Percentiles rank a stretch among this genome's conserved stretches.
phyloP scores from a whole-genome alignment of 23 red algal species.

The Gracilariopsis chorda region DNA sequence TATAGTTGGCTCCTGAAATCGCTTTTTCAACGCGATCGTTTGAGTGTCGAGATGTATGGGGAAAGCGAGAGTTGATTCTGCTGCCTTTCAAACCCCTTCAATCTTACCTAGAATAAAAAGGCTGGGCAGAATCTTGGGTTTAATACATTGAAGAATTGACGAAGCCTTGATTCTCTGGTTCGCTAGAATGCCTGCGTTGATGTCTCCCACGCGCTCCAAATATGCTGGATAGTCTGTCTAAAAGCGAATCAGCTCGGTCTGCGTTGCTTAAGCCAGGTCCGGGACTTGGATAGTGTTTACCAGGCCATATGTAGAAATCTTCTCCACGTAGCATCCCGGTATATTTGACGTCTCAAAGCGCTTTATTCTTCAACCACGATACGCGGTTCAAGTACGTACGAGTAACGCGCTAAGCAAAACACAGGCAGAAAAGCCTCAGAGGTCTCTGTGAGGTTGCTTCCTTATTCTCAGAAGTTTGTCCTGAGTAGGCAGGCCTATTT shows the following conservation, averaged over 20 bases:
- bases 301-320: neutral
- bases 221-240: neutral
- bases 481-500: too few relatives aligned
- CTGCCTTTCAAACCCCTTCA: neutral
- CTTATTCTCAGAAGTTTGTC: too few relatives aligned
- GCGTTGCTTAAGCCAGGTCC: neutral
- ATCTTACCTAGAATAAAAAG: neutral
- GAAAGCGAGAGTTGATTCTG: neutral
- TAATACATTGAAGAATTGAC: neutral
- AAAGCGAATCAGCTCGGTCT: neutral
- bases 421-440: too few relatives aligned
- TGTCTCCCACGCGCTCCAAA: neutral
- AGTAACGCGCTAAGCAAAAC: too few relatives aligned
- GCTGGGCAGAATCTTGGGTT: neutral
- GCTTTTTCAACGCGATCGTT: neutral
- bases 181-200: neutral
- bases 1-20: neutral
- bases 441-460: too few relatives aligned
- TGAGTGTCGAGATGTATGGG: neutral
- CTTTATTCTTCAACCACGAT: too few relatives aligned
- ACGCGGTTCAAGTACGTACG: too few relatives aligned
- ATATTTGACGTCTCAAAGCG: neutral
- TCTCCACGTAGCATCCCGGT: neutral
- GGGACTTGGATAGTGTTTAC: neutral
- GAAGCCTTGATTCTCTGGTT: neutral